A percentile compares a stretch with the other conserved stretches of the same genome.
These are phyloP conservation scores for Paxillus ammoniavirescens DNA, from an alignment of 768 basidiomycete genomes.

Conservation along the genomic window DNA sequence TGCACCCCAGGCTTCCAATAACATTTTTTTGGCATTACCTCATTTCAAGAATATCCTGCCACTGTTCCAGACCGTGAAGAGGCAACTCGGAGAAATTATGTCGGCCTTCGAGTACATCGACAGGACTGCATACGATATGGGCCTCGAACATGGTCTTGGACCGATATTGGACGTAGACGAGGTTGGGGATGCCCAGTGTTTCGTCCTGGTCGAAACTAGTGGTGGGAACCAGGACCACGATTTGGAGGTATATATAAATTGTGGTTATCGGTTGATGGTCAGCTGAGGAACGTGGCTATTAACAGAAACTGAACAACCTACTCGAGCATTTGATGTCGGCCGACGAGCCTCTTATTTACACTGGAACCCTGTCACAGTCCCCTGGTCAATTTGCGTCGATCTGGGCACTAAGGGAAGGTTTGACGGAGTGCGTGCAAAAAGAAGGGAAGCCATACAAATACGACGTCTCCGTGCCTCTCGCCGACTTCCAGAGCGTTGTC, in stretches of 20 bases:
- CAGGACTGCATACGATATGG: slow-evolving; percentile 77
- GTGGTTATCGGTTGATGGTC: slow-evolving; percentile 5
- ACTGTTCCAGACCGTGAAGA: slow-evolving; percentile 78
- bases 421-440: slow-evolving; percentile 90
- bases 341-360: slow-evolving; percentile 75
- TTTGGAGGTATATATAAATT: slow-evolving; percentile 61
- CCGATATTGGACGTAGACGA: slow-evolving; percentile 74
- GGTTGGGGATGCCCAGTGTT: slow-evolving; percentile 77
- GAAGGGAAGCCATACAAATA: slow-evolving; percentile 97
- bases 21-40: slow-evolving; percentile 87
- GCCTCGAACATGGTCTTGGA: slow-evolving; percentile 80
- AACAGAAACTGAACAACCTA: slow-evolving; percentile 82
- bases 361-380: slow-evolving; percentile 89
- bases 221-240: slow-evolving; percentile 93
- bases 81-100: slow-evolving; percentile 87
- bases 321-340: slow-evolving; percentile 76
- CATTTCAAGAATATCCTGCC: slow-evolving; percentile 85
- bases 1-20: slow-evolving; percentile 80
- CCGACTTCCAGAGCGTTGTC: slow-evolving; percentile 84
- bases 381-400: slow-evolving; percentile 85
- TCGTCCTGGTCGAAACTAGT: slow-evolving; percentile 92
- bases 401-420: slow-evolving; percentile 89
- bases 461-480: slow-evolving; percentile 86
- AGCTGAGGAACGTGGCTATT: background rate
- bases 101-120: slow-evolving; percentile 98